These are phyloP conservation scores for Entonaema liquescens DNA, from an alignment of 495 filamentous ascomycete species.

Conservation along the genomic window DNA sequence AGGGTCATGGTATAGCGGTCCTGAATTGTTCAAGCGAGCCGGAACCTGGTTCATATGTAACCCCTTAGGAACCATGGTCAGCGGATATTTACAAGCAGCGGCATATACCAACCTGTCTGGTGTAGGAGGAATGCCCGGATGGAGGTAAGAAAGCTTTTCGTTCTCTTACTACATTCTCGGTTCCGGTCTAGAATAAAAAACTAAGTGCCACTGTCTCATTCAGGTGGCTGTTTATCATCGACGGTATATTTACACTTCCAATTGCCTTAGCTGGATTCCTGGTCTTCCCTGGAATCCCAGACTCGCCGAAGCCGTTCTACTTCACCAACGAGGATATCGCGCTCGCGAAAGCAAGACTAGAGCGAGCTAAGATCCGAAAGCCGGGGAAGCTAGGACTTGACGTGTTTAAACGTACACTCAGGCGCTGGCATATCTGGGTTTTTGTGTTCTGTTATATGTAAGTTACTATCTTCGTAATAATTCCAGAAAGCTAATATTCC, in stretches of 20 bases:
- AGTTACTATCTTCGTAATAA: constrained; percentile 17
- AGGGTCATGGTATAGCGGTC: constrained; percentile 46
- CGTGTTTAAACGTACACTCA: constrained; percentile 54
- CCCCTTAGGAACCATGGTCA: constrained; percentile 42
- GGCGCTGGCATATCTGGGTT: constrained; percentile 60
- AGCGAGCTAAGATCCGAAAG: constrained; percentile 33
- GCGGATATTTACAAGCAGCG: constrained; percentile 56
- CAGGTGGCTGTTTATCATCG: constrained; percentile 60
- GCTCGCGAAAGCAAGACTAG: constrained; percentile 51
- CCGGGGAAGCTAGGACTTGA: constrained; percentile 50
- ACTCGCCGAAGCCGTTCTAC: constrained; percentile 53
- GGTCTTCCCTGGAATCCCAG: constrained; percentile 60
- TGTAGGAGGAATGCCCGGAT: constrained; percentile 56
- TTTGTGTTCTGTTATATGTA: constrained; percentile 57
- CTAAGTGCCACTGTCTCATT: neutral
- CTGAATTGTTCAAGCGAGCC: constrained; percentile 46
- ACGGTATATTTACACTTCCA: constrained; percentile 60
- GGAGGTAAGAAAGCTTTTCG: constrained; percentile 35
- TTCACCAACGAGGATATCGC: constrained; percentile 50
- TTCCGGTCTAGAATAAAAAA: neutral
- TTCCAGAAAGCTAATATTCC: neutral
- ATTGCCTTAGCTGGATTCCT: constrained; percentile 56
- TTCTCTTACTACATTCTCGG: neutral
- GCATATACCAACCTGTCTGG: constrained; percentile 59
- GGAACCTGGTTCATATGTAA: constrained; percentile 52